Conservation (phyloP, 441 rosid species). For the Bruguiera hainesii region DNA sequence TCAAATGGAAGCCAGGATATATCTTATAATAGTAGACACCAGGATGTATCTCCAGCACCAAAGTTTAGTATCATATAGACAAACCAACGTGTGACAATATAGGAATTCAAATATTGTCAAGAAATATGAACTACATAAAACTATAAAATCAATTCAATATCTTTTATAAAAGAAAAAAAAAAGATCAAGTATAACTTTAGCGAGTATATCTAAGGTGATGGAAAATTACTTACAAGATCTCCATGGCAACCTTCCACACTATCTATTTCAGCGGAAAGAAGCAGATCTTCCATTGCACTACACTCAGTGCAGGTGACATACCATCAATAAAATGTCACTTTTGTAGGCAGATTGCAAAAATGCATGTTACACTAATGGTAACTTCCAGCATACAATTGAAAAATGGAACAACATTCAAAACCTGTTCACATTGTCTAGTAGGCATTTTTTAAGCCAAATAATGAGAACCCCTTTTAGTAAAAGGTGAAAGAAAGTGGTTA, state of each 20-base stretch:
- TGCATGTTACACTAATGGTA: not conserved
- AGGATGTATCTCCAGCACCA: too few relatives aligned
- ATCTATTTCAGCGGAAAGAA: conserved; percentile 39
- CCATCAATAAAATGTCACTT: conserved; percentile 14
- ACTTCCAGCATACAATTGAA: conserved; percentile 10
- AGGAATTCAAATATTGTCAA: too few relatives aligned
- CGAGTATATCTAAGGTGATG: conserved; percentile 4
- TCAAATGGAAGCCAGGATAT: too few relatives aligned
- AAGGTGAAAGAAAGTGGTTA: too few relatives aligned
- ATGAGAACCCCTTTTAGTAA: too few relatives aligned
- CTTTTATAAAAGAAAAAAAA: not conserved
- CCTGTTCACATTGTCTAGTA: not conserved
- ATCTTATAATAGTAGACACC: too few relatives aligned
- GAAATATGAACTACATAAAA: too few relatives aligned
- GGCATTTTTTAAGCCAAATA: too few relatives aligned
- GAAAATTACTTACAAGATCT: conserved; percentile 41
- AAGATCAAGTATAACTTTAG: not conserved
- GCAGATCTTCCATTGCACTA: conserved; percentile 69
- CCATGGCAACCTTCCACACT: conserved; percentile 41
- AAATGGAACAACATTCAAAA: not conserved
- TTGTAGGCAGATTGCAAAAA: not conserved
- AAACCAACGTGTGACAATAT: too few relatives aligned
- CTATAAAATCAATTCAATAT: not conserved
- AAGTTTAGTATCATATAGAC: too few relatives aligned
- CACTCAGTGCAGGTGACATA: conserved; percentile 22